Conservation (phyloP, 2,329 filamentous ascomycete genomes). For the Colletotrichum cereale region DNA sequence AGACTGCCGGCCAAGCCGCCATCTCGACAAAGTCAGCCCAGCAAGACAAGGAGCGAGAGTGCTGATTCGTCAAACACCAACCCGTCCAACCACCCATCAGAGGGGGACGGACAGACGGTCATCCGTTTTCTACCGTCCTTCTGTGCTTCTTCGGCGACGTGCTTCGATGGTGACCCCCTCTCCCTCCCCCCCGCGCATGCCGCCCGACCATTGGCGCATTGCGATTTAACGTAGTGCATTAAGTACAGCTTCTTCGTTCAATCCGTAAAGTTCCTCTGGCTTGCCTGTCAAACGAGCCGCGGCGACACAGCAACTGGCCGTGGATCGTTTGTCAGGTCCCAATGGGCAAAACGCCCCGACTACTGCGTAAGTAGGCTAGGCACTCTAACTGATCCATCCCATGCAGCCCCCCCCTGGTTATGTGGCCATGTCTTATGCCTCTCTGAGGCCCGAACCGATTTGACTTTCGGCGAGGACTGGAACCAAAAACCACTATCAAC, state of each 20-base stretch:
- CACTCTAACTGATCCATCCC: not conserved
- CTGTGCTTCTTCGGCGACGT: constrained; percentile 15
- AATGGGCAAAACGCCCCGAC: not conserved
- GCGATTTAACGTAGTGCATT: constrained; percentile 4
- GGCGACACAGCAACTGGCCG: constrained; percentile 8
- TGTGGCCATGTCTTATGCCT: constrained; percentile 10
- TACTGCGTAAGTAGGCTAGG: not conserved
- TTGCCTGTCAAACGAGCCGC: not conserved
- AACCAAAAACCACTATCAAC: not conserved
- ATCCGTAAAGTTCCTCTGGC: not conserved
- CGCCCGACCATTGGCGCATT: not conserved
- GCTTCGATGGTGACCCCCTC: not conserved
- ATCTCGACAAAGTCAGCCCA: not conserved
- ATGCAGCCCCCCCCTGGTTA: not conserved
- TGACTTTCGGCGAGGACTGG: not conserved
- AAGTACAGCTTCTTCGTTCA: not conserved
- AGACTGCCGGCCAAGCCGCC: constrained; percentile 23
- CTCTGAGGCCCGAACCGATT: not conserved
- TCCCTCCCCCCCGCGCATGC: not conserved
- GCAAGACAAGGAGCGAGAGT: not conserved
- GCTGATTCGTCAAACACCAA: constrained; percentile 6
- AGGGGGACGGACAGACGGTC: not conserved
- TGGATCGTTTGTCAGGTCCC: constrained; percentile 4
- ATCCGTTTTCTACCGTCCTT: constrained; percentile 15
- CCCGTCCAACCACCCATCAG: not conserved